These are phyloP conservation scores for Lablab purpureus DNA, from an alignment of 306 rosid genomes.

Conservation along the genomic window DNA sequence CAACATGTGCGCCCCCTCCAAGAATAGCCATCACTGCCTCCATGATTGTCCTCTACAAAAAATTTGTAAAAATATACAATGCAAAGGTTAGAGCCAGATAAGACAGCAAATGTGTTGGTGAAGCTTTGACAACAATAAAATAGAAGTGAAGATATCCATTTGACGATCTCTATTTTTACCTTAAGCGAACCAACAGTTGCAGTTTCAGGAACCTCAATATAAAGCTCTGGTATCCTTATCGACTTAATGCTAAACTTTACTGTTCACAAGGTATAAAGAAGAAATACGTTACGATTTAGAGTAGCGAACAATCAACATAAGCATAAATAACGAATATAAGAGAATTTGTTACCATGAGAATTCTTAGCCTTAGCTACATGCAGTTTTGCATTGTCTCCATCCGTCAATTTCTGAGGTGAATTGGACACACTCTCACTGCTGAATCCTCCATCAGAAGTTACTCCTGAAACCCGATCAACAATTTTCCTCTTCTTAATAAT, in stretches of 20 bases:
- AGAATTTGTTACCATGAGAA: slow-evolving; percentile 69
- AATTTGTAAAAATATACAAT: slow-evolving; percentile 22
- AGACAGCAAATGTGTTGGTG: neutral
- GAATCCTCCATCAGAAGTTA: slow-evolving; percentile 87
- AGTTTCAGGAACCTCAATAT: slow-evolving; percentile 86
- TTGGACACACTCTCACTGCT: slow-evolving; percentile 93
- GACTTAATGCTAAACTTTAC: slow-evolving; percentile 86
- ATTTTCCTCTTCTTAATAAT: slow-evolving; percentile 71
- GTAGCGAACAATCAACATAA: slow-evolving; percentile 37
- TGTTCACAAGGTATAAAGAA: slow-evolving; percentile 53
- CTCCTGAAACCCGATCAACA: slow-evolving; percentile 64
- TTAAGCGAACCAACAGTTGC: slow-evolving; percentile 83
- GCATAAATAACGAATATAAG: slow-evolving; percentile 20
- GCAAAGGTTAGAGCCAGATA: slow-evolving; percentile 5
- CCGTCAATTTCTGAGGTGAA: slow-evolving; percentile 71
- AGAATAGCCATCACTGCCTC: slow-evolving; percentile 82
- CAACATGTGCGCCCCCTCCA: slow-evolving; percentile 73
- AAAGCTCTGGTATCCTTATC: slow-evolving; percentile 87
- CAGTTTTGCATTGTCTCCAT: slow-evolving; percentile 56
- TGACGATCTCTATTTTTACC: slow-evolving; percentile 54
- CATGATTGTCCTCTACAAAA: slow-evolving; percentile 77
- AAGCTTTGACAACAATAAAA: slow-evolving; percentile 17
- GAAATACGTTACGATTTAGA: slow-evolving; percentile 32
- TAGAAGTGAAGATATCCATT: slow-evolving; percentile 2
- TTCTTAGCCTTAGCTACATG: slow-evolving; percentile 68